Evolutionary conservation across 2,329 filamentous ascomycete species (phyloP).

Genomic region (Ascochyta pisi): DNA sequence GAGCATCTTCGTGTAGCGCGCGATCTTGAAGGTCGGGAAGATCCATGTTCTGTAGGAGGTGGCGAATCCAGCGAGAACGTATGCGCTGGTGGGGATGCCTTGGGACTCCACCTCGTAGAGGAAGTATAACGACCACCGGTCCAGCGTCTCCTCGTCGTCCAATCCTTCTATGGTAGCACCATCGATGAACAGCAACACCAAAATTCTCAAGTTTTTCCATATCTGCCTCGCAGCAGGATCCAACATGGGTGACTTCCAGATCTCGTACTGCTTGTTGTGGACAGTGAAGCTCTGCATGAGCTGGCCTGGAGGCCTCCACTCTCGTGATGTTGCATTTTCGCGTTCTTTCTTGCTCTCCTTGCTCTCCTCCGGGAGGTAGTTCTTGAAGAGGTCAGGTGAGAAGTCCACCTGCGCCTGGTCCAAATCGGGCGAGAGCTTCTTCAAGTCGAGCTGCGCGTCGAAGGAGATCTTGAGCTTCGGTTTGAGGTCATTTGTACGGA

Average conservation of each 20-base stretch:
- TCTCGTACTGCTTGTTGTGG: slow-evolving; percentile 73
- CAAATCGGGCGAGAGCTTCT: slow-evolving; percentile 63
- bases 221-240: slow-evolving; percentile 74
- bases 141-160: slow-evolving; percentile 72
- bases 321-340: slow-evolving; percentile 28
- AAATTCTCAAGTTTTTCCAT: slow-evolving; percentile 80
- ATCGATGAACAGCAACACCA: slow-evolving; percentile 89
- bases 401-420: slow-evolving; percentile 70
- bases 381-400: slow-evolving; percentile 60
- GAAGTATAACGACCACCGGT: slow-evolving; percentile 92
- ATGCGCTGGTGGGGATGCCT: slow-evolving; percentile 51
- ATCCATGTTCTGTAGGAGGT: slow-evolving; percentile 89
- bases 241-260: slow-evolving; percentile 80
- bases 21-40: slow-evolving; percentile 57
- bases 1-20: slow-evolving; percentile 45
- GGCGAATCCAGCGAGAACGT: slow-evolving; percentile 85
- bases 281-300: slow-evolving; percentile 69
- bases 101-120: slow-evolving; percentile 56
- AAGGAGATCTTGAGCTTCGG: slow-evolving; percentile 77
- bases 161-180: slow-evolving; percentile 80
- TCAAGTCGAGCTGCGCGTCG: slow-evolving; percentile 75
- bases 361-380: slow-evolving; percentile 53
- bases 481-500: slow-evolving; percentile 75
- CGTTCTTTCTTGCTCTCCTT: slow-evolving; percentile 30
- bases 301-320: slow-evolving; percentile 77